Conservation (phyloP, 2,329 filamentous ascomycete genomes). For the Metarhizium robertsii region DNA sequence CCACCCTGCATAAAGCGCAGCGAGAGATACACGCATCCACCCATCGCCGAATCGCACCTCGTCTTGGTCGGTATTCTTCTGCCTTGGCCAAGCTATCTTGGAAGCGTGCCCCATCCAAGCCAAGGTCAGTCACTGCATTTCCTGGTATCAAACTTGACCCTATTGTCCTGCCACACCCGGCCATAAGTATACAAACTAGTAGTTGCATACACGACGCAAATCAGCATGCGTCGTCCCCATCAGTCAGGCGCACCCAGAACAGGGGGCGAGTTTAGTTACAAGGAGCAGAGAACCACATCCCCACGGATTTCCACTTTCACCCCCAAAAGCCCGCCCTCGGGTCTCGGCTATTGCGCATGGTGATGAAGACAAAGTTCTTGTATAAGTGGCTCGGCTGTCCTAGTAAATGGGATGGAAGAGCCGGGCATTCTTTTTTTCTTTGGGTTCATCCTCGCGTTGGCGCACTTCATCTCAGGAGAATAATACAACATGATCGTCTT, state of each 20-base stretch:
- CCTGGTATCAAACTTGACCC: background rate
- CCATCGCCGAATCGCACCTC: background rate
- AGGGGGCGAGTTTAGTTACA: too few relatives aligned
- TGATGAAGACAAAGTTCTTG: background rate
- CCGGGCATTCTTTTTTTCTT: background rate
- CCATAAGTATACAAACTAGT: too few relatives aligned
- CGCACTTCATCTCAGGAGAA: background rate
- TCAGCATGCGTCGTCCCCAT: too few relatives aligned
- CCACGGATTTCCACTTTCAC: background rate
- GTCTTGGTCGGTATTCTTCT: too few relatives aligned
- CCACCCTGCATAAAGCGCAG: too few relatives aligned
- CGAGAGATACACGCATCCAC: background rate
- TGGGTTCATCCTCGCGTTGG: background rate
- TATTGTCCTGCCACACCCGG: background rate
- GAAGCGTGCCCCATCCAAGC: background rate
- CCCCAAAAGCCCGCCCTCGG: background rate
- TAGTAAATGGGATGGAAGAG: background rate
- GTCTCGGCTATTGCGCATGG: background rate
- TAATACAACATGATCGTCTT: background rate
- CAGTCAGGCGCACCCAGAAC: too few relatives aligned
- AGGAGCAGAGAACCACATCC: background rate
- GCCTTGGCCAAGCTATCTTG: too few relatives aligned
- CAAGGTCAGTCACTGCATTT: background rate
- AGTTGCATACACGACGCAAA: too few relatives aligned
- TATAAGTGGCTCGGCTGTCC: background rate